Percentiles rank a stretch among this genome's conserved stretches.
These are phyloP conservation scores for Fragaria vesca DNA, from an alignment of 306 rosid genomes.

Conservation along the genomic window DNA sequence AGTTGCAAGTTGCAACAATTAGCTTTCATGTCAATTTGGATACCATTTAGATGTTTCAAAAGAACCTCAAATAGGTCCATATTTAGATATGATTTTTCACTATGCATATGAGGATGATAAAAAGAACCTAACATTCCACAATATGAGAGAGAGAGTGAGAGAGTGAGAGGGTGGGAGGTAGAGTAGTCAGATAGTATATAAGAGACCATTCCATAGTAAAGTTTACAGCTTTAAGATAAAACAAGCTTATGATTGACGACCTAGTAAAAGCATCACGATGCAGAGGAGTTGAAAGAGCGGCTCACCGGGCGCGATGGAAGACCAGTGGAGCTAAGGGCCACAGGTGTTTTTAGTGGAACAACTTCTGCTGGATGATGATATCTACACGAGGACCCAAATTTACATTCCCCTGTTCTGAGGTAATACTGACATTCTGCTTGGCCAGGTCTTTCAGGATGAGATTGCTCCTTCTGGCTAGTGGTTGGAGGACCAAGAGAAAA, in stretches of 20 bases:
- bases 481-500: conserved; percentile 58
- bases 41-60: background rate
- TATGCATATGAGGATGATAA: background rate
- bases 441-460: conserved; percentile 91
- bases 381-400: conserved; percentile 93
- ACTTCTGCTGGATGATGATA: conserved; percentile 91
- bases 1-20: background rate
- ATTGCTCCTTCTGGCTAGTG: conserved; percentile 65
- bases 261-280: conserved; percentile 22
- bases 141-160: background rate
- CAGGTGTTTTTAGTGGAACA: conserved; percentile 46
- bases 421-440: conserved; percentile 88
- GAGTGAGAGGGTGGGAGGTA: background rate
- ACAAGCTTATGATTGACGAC: background rate
- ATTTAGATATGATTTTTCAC: background rate
- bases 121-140: background rate
- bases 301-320: conserved; percentile 96
- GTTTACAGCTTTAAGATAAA: conserved; percentile 11
- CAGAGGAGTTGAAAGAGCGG: conserved; percentile 30
- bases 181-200: conserved; percentile 5
- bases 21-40: background rate
- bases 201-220: background rate
- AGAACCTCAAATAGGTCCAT: background rate
- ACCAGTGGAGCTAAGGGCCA: conserved; percentile 63
- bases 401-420: conserved; percentile 97